Base-by-base conservation (phyloP, 805 yeast species). In the Wickerhamomyces hampshirensis region DNA sequence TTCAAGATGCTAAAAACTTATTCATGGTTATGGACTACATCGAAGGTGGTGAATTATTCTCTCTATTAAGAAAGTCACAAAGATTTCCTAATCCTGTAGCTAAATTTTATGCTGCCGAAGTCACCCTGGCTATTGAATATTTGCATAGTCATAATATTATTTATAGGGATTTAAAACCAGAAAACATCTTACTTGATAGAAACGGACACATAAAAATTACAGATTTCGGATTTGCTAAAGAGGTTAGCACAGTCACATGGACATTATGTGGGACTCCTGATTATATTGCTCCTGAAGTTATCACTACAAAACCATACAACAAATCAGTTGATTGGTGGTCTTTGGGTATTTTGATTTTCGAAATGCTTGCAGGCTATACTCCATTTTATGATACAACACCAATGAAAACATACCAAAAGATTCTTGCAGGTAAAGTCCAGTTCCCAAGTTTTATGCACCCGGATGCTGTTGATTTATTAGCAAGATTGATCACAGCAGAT, bases 291-390 rank as follows among this genome's bases (percentile, higher is more conserved):
- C 97, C 97, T 2, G 97, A 89, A 60, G 96, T 89, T 6, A 86
- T 89, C 39, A 83, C 95, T 24, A 82, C 95, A 16, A 88, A 87
- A 60, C 95, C 96, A 2, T 89, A 89, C 65, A 89, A 89, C 62
- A 88, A 88, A 60, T 82, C 95, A 9, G 96, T 89, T 23, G 97
- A 89, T 60, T 89, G 97, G 97, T 89, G 97, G 97, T 86, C 96
- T 1, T 74, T 89, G 48, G 97, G 97, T 8, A 84, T 89, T 23
- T 70, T 89, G 37, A 86, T 89, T 29, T 89, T 78, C 60, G 97
- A 89, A 64, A 89, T 89, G 97, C 71, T 89, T 48, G 84, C 96
- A 4, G 97, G 97, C 6, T 84, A 84, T 62, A 89, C 97, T 3
- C 97, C 97, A 18, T 89, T 89, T 58, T 89, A 86, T 63, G 95